A percentile compares a stretch with the other conserved stretches of the same genome.
Evolutionary conservation across 2,329 filamentous ascomycete species (phyloP).

Genomic region (Periconia sp.): DNA sequence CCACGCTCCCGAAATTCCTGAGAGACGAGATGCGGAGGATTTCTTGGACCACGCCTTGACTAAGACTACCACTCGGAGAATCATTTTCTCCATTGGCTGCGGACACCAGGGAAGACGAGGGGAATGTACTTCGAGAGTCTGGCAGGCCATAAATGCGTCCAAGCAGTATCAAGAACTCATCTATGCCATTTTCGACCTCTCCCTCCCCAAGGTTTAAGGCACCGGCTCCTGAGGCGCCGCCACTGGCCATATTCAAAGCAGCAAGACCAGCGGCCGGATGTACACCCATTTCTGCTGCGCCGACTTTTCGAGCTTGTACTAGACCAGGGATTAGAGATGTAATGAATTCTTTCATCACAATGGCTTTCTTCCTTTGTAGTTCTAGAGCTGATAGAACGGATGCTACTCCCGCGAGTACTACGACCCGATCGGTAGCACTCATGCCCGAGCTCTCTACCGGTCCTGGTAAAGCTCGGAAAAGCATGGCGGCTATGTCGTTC

Average conservation of each 20-base stretch:
- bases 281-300: constrained; percentile 94
- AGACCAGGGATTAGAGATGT: constrained; percentile 82
- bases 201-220: constrained; percentile 62
- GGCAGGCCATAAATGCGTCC: constrained; percentile 52
- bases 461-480: constrained; percentile 58
- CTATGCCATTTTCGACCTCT: constrained; percentile 48
- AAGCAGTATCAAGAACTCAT: constrained; percentile 48
- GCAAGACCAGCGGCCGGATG: constrained; percentile 90
- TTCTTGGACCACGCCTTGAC: constrained; percentile 53
- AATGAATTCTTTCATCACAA: constrained; percentile 86
- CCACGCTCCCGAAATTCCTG: constrained; percentile 73
- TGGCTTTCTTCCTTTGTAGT: constrained; percentile 85
- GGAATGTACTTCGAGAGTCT: constrained; percentile 29
- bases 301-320: constrained; percentile 87
- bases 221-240: constrained; percentile 75
- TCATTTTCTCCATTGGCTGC: constrained; percentile 8
- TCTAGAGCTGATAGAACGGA: constrained; percentile 82
- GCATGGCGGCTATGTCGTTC: constrained; percentile 45
- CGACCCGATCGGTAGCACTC: constrained; percentile 75
- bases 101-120: constrained; percentile 44
- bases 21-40: constrained; percentile 63
- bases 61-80: constrained; percentile 31
- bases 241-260: constrained; percentile 62
- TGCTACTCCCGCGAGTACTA: constrained; percentile 83
- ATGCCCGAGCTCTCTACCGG: constrained; percentile 63